A percentile compares a stretch with the other conserved stretches of the same genome.
Conservation (phyloP, 2,329 filamentous ascomycete genomes). For the Seiridium unicorne region DNA sequence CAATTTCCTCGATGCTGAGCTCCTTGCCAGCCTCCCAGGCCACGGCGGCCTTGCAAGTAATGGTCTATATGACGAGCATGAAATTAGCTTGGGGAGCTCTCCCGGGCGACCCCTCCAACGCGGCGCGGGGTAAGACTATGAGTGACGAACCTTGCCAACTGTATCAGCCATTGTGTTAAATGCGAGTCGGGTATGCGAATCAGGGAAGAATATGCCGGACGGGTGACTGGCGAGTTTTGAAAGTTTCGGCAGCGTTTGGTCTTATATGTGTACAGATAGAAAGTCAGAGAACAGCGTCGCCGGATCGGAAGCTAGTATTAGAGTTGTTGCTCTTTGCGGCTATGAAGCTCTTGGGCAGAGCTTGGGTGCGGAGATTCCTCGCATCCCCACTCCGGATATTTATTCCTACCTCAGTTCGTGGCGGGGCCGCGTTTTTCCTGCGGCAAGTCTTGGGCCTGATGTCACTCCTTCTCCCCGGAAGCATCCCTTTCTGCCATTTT, state of each 20-base stretch:
- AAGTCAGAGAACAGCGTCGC: neutral
- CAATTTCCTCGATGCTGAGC: slow-evolving; percentile 85
- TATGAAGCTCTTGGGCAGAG: neutral
- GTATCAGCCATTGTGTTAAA: slow-evolving; percentile 46
- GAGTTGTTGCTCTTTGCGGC: neutral
- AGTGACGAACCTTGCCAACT: slow-evolving; percentile 46
- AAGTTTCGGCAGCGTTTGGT: neutral
- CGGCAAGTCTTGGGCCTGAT: neutral
- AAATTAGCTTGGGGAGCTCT: slow-evolving; percentile 8
- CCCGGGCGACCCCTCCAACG: slow-evolving; percentile 1
- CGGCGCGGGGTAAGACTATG: neutral
- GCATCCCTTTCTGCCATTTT: too few species aligned
- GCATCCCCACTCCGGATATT: slow-evolving; percentile 11
- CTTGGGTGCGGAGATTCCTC: slow-evolving; percentile 4
- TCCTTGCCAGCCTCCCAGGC: slow-evolving; percentile 96
- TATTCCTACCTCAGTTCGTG: slow-evolving; percentile 11
- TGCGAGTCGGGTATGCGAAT: neutral
- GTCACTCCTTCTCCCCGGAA: neutral
- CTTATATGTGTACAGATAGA: slow-evolving; percentile 4
- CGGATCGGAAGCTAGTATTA: neutral
- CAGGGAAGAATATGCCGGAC: too few species aligned
- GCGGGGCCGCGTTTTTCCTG: neutral
- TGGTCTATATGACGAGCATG: slow-evolving; percentile 58
- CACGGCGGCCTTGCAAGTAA: slow-evolving; percentile 95
- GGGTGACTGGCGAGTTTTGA: neutral